These are phyloP conservation scores for Xylaria sp. DNA, from an alignment of 2,329 filamentous ascomycete genomes.

Conservation along the genomic window DNA sequence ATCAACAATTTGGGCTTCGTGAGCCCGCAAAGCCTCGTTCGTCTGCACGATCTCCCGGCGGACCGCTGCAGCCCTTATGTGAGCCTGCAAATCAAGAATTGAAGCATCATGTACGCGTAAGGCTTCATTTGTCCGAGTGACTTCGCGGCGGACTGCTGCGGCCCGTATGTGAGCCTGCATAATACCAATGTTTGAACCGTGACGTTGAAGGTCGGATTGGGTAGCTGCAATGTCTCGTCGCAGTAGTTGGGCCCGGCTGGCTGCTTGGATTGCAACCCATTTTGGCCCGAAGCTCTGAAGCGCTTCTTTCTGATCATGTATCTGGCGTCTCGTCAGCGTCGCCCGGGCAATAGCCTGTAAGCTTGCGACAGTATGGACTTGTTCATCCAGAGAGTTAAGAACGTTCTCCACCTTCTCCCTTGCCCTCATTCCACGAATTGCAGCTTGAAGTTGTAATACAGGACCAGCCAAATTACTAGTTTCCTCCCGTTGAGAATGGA, in stretches of 20 bases:
- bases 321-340: conserved; percentile 66
- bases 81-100: conserved; percentile 55
- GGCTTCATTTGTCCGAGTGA: conserved; percentile 60
- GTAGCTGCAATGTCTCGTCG: conserved; percentile 58
- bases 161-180: conserved; percentile 61
- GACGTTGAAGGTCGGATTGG: conserved; percentile 61
- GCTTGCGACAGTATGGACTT: conserved; percentile 41
- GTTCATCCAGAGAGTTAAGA: conserved; percentile 42
- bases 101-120: conserved; percentile 55
- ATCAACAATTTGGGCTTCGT: conserved; percentile 57
- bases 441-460: conserved; percentile 71
- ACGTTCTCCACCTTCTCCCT: conserved; percentile 63
- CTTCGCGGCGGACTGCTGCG: conserved; percentile 63
- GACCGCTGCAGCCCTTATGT: conserved; percentile 66
- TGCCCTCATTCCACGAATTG: conserved; percentile 73
- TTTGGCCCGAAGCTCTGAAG: conserved; percentile 62
- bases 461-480: conserved; percentile 63
- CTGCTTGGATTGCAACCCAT: conserved; percentile 63
- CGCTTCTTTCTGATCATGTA: conserved; percentile 62
- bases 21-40: conserved; percentile 57
- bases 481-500: conserved; percentile 66
- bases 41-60: conserved; percentile 61
- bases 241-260: conserved; percentile 60
- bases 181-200: conserved; percentile 55
- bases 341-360: conserved; percentile 76